Conservation (phyloP, 2,329 filamentous ascomycete genomes). For the Biscogniauxia marginata region DNA sequence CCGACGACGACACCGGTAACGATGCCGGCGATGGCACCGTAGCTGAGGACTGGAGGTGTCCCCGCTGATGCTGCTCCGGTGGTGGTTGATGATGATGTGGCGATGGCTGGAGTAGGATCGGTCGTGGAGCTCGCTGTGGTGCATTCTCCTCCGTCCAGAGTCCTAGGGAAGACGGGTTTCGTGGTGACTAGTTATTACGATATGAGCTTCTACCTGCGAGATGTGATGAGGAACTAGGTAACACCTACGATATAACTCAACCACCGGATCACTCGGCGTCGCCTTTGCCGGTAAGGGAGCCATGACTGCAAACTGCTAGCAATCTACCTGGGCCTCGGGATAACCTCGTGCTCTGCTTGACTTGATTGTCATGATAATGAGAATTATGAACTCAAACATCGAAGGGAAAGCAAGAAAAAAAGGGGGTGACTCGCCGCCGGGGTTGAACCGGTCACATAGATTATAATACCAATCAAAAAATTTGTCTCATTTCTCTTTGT, state of each 20-base stretch:
- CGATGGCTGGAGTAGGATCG: neutral
- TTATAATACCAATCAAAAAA: too few relatives aligned
- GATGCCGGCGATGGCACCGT: neutral
- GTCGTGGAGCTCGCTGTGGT: neutral
- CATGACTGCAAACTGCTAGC: neutral
- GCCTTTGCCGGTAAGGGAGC: neutral
- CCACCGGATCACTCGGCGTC: neutral
- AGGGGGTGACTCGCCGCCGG: too few relatives aligned
- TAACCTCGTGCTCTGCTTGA: neutral
- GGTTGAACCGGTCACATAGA: neutral
- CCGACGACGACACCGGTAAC: neutral
- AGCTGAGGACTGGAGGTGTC: neutral
- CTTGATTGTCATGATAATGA: too few relatives aligned
- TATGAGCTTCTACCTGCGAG: neutral
- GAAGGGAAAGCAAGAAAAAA: neutral
- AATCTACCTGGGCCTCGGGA: neutral
- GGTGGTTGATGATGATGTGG: neutral
- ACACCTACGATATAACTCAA: neutral
- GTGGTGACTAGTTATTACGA: neutral
- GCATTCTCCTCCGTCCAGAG: neutral
- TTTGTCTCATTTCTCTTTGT: too few relatives aligned
- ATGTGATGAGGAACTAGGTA: neutral
- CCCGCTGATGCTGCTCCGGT: neutral
- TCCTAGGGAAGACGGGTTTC: neutral
- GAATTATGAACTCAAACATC: too few relatives aligned